Conservation (phyloP, 2,329 filamentous ascomycete genomes). For the Thielaviopsis populi region DNA sequence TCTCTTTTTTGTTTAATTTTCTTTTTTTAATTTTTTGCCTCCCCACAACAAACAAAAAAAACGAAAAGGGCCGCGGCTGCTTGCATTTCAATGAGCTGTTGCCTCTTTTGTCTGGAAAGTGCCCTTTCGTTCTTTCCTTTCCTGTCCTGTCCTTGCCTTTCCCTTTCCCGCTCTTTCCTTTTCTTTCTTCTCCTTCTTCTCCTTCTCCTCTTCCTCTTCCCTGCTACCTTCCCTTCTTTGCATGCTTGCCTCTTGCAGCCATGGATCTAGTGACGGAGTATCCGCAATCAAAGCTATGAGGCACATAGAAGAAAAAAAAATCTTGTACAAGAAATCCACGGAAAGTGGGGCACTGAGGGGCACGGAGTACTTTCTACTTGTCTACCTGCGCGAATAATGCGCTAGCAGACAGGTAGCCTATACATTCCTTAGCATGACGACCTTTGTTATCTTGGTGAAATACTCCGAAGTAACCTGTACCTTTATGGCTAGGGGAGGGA, state of each 20-base stretch:
- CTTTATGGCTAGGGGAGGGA: neutral
- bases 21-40: neutral
- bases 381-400: neutral
- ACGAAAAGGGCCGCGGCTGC: neutral
- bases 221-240: neutral
- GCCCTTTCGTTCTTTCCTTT: too few relatives aligned
- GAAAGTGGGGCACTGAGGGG: neutral
- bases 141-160: too few relatives aligned
- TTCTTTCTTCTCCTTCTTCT: too few relatives aligned
- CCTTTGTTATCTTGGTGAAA: neutral
- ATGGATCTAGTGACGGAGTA: constrained; percentile 9
- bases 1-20: neutral
- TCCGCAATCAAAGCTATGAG: constrained; percentile 7
- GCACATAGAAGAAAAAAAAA: neutral
- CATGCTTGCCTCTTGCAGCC: constrained; percentile 1
- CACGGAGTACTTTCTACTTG: neutral
- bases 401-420: neutral
- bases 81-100: constrained; percentile 2
- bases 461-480: neutral
- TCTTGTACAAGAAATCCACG: neutral
- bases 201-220: neutral
- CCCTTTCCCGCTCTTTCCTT: too few relatives aligned
- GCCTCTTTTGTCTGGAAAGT: neutral
- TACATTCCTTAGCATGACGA: neutral
- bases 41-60: constrained; percentile 4